Evolutionary conservation across 169 alveolate genomes (phyloP).

Genomic region (Cryptosporidium canis): DNA sequence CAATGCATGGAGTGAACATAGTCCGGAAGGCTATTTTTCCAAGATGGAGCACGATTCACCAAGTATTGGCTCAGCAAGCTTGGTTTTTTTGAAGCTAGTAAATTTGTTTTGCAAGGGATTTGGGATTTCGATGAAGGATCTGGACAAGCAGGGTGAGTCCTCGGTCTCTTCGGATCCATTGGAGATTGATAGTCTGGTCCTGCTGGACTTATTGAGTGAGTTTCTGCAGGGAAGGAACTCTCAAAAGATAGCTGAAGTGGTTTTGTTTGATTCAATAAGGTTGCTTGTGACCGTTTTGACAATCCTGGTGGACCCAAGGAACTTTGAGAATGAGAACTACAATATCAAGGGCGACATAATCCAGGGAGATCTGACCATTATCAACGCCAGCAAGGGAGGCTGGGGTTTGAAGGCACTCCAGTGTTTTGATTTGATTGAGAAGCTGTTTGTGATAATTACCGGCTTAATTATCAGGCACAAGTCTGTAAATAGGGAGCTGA

Average conservation of each 20-base stretch:
- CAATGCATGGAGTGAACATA: neutral
- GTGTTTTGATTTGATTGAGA: conserved; percentile 35
- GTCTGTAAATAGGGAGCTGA: neutral
- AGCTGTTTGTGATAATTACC: conserved; percentile 1
- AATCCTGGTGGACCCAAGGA: neutral
- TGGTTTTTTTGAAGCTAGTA: conserved; percentile 2
- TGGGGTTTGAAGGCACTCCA: neutral
- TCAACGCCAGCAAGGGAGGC: neutral
- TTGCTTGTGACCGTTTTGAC: conserved; percentile 25
- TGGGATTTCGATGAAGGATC: conserved; percentile 27
- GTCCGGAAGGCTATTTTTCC: neutral
- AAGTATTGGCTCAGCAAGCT: neutral
- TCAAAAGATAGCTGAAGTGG: neutral
- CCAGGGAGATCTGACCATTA: neutral
- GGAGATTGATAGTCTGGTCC: neutral
- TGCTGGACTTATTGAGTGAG: conserved; percentile 29
- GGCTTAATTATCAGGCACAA: conserved; percentile 8
- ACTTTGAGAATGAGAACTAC: conserved; percentile 14
- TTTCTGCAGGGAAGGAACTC: neutral
- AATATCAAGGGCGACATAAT: conserved; percentile 33
- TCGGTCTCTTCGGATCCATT: neutral
- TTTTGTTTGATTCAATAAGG: conserved; percentile 49
- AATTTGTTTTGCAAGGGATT: conserved; percentile 8
- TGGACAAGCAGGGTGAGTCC: neutral
- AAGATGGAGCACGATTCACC: neutral